Evolutionary conservation across 345 rosid species (phyloP).

Genomic region (Lepidium didymum): DNA sequence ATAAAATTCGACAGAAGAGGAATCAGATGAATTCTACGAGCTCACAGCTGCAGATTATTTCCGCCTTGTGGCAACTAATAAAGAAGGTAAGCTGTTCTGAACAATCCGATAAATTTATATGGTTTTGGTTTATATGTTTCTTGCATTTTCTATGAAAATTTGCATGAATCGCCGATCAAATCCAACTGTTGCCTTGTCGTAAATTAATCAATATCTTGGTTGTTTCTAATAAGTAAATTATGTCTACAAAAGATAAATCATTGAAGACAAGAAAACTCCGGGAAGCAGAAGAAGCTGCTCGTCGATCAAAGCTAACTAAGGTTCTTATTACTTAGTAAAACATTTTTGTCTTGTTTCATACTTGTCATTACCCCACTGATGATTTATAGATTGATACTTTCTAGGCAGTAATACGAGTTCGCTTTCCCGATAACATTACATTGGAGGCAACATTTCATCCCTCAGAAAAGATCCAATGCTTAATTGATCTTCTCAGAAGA

Average conservation of each 20-base stretch:
- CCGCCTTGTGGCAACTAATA: slow-evolving; percentile 49
- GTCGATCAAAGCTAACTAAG: slow-evolving; percentile 65
- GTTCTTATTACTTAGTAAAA: slow-evolving; percentile 23
- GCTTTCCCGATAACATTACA: slow-evolving; percentile 80
- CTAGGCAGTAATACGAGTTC: slow-evolving; percentile 70
- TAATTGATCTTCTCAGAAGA: slow-evolving; percentile 61
- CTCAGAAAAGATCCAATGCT: slow-evolving; percentile 67
- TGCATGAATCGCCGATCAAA: neutral
- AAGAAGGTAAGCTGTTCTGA: slow-evolving; percentile 42
- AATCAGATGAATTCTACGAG: slow-evolving; percentile 77
- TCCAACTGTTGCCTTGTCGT: neutral
- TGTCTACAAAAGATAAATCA: slow-evolving; percentile 45
- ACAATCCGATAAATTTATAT: neutral
- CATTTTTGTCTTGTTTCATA: neutral
- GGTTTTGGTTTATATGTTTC: neutral
- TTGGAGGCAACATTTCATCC: slow-evolving; percentile 81
- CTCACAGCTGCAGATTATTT: slow-evolving; percentile 75
- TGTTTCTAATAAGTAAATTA: neutral
- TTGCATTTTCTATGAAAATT: neutral
- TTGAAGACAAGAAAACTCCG: slow-evolving; percentile 76
- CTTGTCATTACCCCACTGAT: neutral
- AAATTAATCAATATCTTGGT: neutral
- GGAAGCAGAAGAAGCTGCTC: slow-evolving; percentile 87
- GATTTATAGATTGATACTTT: neutral
- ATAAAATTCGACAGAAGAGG: slow-evolving; percentile 38